Evolutionary conservation across 2,329 filamentous ascomycete species (phyloP).

Genomic region (Alternaria atra): DNA sequence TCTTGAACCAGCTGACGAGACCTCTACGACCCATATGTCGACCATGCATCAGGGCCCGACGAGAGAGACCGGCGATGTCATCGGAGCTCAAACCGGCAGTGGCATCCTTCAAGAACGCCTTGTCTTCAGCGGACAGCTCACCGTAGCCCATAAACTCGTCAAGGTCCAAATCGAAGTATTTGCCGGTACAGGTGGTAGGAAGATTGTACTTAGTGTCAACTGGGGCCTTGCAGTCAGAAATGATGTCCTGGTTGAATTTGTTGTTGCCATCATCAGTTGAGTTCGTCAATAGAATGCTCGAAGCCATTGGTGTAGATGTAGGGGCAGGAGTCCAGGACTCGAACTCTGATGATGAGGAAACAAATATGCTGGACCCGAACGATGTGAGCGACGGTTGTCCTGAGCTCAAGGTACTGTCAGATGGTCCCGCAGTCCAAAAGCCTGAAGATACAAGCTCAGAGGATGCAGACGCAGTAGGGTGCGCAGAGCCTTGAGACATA

Average conservation of each 20-base stretch:
- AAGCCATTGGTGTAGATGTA: not conserved
- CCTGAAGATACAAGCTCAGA: too few species aligned
- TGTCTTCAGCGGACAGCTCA: not conserved
- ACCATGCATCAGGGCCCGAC: not conserved
- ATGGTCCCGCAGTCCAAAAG: too few species aligned
- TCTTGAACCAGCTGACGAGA: too few species aligned
- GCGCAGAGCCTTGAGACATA: too few species aligned
- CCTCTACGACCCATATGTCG: not conserved
- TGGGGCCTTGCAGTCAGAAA: not conserved
- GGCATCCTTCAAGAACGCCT: conserved; percentile 1
- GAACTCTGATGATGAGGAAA: not conserved
- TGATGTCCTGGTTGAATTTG: not conserved
- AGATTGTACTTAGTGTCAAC: conserved; percentile 3
- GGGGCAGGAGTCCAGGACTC: not conserved
- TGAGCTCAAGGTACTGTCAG: too few species aligned
- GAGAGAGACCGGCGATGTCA: not conserved
- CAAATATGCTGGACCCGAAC: too few species aligned
- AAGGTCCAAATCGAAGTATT: conserved; percentile 5
- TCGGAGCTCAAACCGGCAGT: not conserved
- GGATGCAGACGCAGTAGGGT: too few species aligned
- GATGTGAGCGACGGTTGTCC: too few species aligned
- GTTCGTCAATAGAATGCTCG: not conserved
- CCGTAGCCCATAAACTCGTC: conserved; percentile 4
- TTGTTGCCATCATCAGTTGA: not conserved
- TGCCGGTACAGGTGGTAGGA: not conserved